Evolutionary conservation across 768 basidiomycete genomes (phyloP).

Genomic region (Pleurotus salmoneostramineus): DNA sequence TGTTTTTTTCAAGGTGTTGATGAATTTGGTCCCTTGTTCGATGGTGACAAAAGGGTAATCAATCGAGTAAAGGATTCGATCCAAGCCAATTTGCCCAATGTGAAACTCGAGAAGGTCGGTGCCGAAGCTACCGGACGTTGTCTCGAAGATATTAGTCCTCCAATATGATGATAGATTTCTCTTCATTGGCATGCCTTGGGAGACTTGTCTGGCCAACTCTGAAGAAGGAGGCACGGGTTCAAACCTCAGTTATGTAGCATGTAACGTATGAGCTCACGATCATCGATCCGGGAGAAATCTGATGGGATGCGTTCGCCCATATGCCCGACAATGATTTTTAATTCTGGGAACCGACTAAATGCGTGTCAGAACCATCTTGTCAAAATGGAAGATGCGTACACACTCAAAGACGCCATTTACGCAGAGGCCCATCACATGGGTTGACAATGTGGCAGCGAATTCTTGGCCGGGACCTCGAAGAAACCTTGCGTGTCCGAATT

Average conservation of each 20-base stretch:
- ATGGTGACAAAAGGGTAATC: conserved; percentile 28
- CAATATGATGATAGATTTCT: conserved; percentile 33
- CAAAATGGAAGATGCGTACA: neutral
- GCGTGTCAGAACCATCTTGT: too few relatives aligned
- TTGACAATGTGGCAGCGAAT: conserved; percentile 33
- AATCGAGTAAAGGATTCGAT: conserved; percentile 37
- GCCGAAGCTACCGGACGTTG: conserved; percentile 36
- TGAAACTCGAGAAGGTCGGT: conserved; percentile 35
- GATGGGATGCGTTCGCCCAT: conserved; percentile 39
- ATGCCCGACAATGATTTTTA: conserved; percentile 40
- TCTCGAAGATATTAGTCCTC: conserved; percentile 35
- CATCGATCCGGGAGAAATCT: conserved; percentile 36
- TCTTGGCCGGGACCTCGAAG: conserved; percentile 30
- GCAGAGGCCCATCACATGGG: conserved; percentile 34
- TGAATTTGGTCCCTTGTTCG: neutral
- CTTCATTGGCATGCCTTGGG: conserved; percentile 31
- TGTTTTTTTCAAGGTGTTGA: neutral
- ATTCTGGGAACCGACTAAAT: conserved; percentile 34
- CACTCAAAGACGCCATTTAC: conserved; percentile 38
- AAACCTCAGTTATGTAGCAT: too few relatives aligned
- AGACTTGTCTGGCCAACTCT: conserved; percentile 27
- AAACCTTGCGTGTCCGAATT: conserved; percentile 29
- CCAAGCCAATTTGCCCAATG: conserved; percentile 32
- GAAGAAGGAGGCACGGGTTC: too few relatives aligned
- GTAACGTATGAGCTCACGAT: conserved; percentile 20